Evolutionary conservation across 495 filamentous ascomycete species (phyloP).

Genomic region (Halenospora varia): DNA sequence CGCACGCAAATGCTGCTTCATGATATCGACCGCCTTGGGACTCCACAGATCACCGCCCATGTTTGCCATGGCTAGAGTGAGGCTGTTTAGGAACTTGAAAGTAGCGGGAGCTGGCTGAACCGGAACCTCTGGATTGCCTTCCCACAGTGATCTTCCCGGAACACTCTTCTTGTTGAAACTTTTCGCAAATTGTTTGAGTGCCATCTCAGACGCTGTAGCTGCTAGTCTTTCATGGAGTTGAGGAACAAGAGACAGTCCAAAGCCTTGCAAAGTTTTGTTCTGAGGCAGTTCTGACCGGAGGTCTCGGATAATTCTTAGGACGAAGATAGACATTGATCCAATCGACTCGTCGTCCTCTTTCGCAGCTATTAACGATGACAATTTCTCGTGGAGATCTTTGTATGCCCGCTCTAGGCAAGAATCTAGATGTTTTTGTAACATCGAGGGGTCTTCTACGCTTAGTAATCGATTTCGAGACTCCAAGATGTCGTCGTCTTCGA

Average conservation of each 20-base stretch:
- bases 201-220: conserved; percentile 26
- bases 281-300: conserved; percentile 63
- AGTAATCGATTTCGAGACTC: conserved; percentile 61
- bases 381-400: conserved; percentile 47
- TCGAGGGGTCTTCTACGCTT: conserved; percentile 66
- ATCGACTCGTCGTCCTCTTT: conserved; percentile 39
- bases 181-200: conserved; percentile 38
- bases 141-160: conserved; percentile 63
- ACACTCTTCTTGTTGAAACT: conserved; percentile 37
- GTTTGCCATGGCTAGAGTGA: conserved; percentile 62
- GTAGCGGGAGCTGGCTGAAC: conserved; percentile 74
- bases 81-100: conserved; percentile 67
- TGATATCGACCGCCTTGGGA: conserved; percentile 52
- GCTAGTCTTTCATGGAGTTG: conserved; percentile 55
- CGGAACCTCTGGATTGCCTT: conserved; percentile 70
- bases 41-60: conserved; percentile 83
- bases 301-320: conserved; percentile 74
- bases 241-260: conserved; percentile 49
- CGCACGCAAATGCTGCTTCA: conserved; percentile 54
- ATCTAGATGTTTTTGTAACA: conserved; percentile 58
- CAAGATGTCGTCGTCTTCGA: conserved; percentile 69
- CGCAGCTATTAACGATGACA: conserved; percentile 43
- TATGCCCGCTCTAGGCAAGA: conserved; percentile 55
- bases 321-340: conserved; percentile 59
- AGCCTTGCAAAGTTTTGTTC: conserved; percentile 32